Base-by-base conservation (phyloP, 768 basidiomycete genomes). In the Mycena rebaudengoi region DNA sequence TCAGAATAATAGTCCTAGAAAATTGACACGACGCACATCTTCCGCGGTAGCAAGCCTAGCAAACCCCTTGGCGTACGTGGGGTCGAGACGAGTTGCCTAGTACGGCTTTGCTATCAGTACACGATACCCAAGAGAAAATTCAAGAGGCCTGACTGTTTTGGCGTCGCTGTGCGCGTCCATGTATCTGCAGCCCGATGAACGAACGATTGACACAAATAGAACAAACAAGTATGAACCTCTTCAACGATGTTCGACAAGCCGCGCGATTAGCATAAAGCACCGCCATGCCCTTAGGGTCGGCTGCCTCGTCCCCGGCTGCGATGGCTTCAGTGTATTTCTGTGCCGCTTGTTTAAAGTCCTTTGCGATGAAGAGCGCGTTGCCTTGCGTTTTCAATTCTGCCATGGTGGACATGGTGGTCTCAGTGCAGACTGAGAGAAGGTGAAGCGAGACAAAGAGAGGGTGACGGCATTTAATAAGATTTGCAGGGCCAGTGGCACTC, bases 41-140 rank as follows among this genome's bases (percentile, higher is more conserved):
- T 69, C 30, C 7, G 68, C 63, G 4, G 64, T 41, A 4, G 67
- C 72, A 8, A 66, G 20, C 28, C 72, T 35, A 3, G 62, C 69
- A 29, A 41, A 57, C 3, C 56, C 72, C 49, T 71, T 73, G 4
- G 69, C 45, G 54, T 73, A 70, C 5, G 46, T 63, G 1, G 72
- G 68, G 44, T 73, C 70, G n/a, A 73, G 62, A 25, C 58, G 40
- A 18, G 68, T 68, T n/a, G 70, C 72, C 72, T 73, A n/a, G 40
- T 39, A 8, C 26, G 5, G 32, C 11, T 33, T n/a, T n/a, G 25
- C 14, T 14, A 62, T 46, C 32, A 35, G 43, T n/a, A 30, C 18
- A 28, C 49, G 20, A 35, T 20, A 10, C 25, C 16, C 28, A n/a
- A 7, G 16, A 6, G 5, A 51, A n/a, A 45, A 20, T 20, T 16